Base-by-base conservation (phyloP, 306 rosid genomes). In the Vigna mungo region DNA sequence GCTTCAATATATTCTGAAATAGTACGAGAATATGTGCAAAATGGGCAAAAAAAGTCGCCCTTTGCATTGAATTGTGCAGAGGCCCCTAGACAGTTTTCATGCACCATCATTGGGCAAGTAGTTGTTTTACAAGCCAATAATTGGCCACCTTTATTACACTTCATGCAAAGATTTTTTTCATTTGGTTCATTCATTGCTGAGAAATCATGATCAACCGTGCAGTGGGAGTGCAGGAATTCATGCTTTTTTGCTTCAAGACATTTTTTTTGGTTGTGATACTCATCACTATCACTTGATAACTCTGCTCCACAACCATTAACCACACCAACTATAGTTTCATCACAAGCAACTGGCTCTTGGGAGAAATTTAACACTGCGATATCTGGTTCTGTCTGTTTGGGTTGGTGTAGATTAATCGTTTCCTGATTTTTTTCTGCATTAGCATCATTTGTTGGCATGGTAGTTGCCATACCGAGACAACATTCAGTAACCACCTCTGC, bases 31-130 rank as follows among this genome's bases (percentile, higher is more conserved):
- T 85, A 88, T 25, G 69, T 81, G 79, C 98, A 94, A 70, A 88
- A 89, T n/a, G 97, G 97, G 82, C 97, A 92, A 65, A 82, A 70
- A 59, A 84, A 86, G 46, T 84, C 79, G 3, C 84, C 91, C 18
- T 73, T 70, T 64, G 71, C 75, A 52, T 88, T 87, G 70, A 85
- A 68, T 41, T 68, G 81, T 59, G 80, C 76, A 27, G 73, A 18
- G 63, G 81, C 84, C 71, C 85, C 82, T 68, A 90, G 47, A 65
- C 97, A 90, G 73, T 54, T 80, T 84, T 87, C 87, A 83, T 92
- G 98, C 86, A 85, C 78, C 81, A 72, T 85, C 79, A 89, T 25
- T 58, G 87, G 86, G 84, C 96, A 94, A 78, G 84, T 75, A 44
- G 85, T 78, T 23, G 79, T 78, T 78, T 58, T 76, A 77, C 97